Percentiles rank a stretch among this genome's conserved stretches.
phyloP scores from a whole-genome alignment of 129 eudicot species.

The Centella asiatica region DNA sequence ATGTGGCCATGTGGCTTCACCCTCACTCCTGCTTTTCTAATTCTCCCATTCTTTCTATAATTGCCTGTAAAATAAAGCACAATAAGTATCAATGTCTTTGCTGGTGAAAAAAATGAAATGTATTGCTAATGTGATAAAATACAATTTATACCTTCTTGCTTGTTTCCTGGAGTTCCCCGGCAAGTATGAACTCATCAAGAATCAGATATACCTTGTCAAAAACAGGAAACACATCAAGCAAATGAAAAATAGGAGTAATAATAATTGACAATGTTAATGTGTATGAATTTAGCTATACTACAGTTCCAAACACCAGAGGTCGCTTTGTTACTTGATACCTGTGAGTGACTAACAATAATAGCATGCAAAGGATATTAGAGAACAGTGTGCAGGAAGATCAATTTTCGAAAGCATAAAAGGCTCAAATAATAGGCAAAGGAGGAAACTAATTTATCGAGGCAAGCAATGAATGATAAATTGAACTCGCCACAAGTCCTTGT shows the following conservation, averaged over 20 bases:
- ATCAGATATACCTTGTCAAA: constrained; percentile 58
- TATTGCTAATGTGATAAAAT: too few relatives aligned
- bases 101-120: not conserved
- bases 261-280: not conserved
- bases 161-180: constrained; percentile 83
- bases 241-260: not conserved
- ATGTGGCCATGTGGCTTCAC: not conserved
- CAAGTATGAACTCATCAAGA: constrained; percentile 77
- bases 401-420: too few relatives aligned
- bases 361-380: too few relatives aligned
- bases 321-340: not conserved
- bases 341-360: not conserved
- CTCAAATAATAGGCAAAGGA: too few relatives aligned
- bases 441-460: too few relatives aligned
- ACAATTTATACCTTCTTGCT: constrained; percentile 59
- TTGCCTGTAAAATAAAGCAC: constrained; percentile 42
- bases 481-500: too few relatives aligned
- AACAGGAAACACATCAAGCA: not conserved
- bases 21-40: constrained; percentile 66
- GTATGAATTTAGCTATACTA: not conserved
- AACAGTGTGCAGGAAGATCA: too few relatives aligned
- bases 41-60: constrained; percentile 71
- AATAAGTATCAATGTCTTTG: not conserved
- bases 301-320: not conserved
- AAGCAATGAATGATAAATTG: too few relatives aligned